Percentiles rank a stretch among this genome's conserved stretches.
These are phyloP conservation scores for Solanum hybrid DNA, from an alignment of 305 asterid genomes.

Conservation along the genomic window DNA sequence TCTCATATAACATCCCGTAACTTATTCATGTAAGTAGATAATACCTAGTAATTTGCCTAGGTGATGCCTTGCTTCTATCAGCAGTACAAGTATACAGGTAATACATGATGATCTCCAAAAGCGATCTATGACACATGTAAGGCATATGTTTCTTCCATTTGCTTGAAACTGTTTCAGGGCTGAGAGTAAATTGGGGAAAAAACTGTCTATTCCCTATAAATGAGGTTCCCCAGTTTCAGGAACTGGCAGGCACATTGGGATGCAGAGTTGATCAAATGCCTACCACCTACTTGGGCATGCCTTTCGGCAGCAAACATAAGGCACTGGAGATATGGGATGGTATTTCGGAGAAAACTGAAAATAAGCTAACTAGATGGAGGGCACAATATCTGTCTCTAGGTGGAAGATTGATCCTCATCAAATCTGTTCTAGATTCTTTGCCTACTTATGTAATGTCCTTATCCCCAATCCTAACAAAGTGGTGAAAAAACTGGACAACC, in stretches of 20 bases:
- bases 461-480: background rate
- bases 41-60: background rate
- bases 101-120: background rate
- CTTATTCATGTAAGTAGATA: background rate
- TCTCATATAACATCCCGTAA: background rate
- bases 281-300: background rate
- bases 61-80: background rate
- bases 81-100: background rate
- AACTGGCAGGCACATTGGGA: background rate
- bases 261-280: background rate
- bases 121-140: background rate
- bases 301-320: background rate
- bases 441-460: background rate
- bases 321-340: background rate
- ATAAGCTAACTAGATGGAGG: background rate
- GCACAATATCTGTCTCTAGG: background rate
- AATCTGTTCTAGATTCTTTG: background rate
- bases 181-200: background rate
- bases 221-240: background rate
- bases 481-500: background rate
- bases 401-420: background rate
- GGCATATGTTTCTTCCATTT: background rate
- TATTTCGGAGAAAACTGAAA: background rate
- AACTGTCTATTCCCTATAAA: background rate
- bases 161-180: background rate